Conservation (phyloP, 768 basidiomycete species). For the Lactarius trivialis region DNA sequence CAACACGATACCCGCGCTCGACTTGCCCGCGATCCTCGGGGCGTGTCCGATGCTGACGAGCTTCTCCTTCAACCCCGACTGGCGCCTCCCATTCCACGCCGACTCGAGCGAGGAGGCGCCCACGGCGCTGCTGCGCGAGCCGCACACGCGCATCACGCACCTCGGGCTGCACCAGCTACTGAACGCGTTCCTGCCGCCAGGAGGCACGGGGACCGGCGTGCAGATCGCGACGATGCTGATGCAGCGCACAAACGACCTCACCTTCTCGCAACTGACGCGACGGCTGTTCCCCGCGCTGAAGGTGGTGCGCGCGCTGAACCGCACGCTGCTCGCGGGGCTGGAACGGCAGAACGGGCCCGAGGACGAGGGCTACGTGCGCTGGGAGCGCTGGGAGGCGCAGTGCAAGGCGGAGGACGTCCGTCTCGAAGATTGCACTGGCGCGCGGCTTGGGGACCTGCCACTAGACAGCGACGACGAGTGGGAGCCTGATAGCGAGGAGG, state of each 20-base stretch:
- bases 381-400: slow-evolving; percentile 63
- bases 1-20: slow-evolving; percentile 48
- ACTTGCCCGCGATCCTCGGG: slow-evolving; percentile 54
- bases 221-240: slow-evolving; percentile 34
- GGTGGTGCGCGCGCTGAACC: slow-evolving; percentile 52
- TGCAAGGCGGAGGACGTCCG: slow-evolving; percentile 45
- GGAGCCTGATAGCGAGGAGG: slow-evolving; percentile 27
- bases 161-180: slow-evolving; percentile 66
- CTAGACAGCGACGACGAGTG: slow-evolving; percentile 29
- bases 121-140: slow-evolving; percentile 33
- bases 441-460: slow-evolving; percentile 43
- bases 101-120: slow-evolving; percentile 20
- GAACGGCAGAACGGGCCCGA: slow-evolving; percentile 48
- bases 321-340: slow-evolving; percentile 48
- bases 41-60: slow-evolving; percentile 55
- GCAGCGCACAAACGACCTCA: slow-evolving; percentile 58
- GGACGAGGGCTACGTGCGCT: slow-evolving; percentile 40
- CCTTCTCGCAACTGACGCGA: slow-evolving; percentile 48
- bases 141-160: slow-evolving; percentile 50
- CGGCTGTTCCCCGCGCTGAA: slow-evolving; percentile 55
- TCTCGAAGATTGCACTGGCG: slow-evolving; percentile 74
- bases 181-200: slow-evolving; percentile 56
- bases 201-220: slow-evolving; percentile 31
- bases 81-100: slow-evolving; percentile 40
- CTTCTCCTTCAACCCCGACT: slow-evolving; percentile 71